Conservation (phyloP, 306 rosid species). For the Quercus dentata region DNA sequence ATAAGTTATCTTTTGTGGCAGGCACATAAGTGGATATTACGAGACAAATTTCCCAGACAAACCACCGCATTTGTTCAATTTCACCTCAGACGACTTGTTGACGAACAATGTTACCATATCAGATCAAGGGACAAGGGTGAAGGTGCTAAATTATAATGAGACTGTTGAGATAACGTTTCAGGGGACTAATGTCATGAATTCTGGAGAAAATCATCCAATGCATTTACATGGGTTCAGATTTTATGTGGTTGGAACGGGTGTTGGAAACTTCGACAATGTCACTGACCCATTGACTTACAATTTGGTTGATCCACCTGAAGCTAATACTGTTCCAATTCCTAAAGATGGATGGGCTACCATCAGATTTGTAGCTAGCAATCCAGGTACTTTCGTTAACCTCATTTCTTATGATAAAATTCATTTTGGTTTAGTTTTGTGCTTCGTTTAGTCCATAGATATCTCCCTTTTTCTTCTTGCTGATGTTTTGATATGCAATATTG, state of each 20-base stretch:
- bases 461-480: neutral
- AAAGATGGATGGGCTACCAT: conserved; percentile 37
- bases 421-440: too few species aligned
- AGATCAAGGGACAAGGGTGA: conserved; percentile 41
- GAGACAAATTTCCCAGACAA: conserved; percentile 25
- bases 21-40: conserved; percentile 7
- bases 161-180: conserved; percentile 41
- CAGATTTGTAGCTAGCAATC: conserved; percentile 22
- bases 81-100: conserved; percentile 16
- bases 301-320: conserved; percentile 35
- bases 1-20: neutral
- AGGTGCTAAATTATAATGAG: conserved; percentile 31
- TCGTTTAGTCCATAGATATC: too few species aligned
- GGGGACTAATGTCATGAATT: conserved; percentile 35
- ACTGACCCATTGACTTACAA: conserved; percentile 24
- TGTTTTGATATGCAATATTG: neutral
- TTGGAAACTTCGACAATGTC: conserved; percentile 21
- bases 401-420: too few species aligned
- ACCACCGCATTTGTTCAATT: conserved; percentile 38
- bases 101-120: conserved; percentile 23
- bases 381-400: neutral
- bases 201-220: conserved; percentile 31
- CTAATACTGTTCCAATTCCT: conserved; percentile 27
- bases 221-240: conserved; percentile 33
- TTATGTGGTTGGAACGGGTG: conserved; percentile 32